Evolutionary conservation across 2,329 filamentous ascomycete species (phyloP).

Genomic region (Dactylellina sp.): DNA sequence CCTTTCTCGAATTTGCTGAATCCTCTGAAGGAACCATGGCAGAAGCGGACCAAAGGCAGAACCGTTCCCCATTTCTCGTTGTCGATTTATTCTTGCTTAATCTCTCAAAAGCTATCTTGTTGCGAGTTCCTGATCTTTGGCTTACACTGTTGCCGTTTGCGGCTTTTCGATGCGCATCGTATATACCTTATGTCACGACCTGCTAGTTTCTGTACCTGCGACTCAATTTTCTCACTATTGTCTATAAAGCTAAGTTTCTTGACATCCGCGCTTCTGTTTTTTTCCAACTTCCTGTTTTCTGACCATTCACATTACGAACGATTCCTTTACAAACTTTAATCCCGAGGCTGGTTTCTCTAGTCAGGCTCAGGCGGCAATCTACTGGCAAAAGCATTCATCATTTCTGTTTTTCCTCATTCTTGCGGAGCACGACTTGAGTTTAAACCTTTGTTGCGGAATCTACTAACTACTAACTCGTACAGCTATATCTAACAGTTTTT

Average conservation of each 20-base stretch:
- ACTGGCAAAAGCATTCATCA: constrained; percentile 43
- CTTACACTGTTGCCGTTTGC: constrained; percentile 24
- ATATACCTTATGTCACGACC: constrained; percentile 38
- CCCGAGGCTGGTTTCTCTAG: constrained; percentile 30
- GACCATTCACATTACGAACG: constrained; percentile 4
- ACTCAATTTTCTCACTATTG: constrained; percentile 6
- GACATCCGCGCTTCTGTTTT: neutral
- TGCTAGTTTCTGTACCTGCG: constrained; percentile 21
- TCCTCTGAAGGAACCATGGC: constrained; percentile 33
- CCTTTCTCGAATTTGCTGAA: constrained; percentile 17
- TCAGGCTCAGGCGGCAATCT: constrained; percentile 37
- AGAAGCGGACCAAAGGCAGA: constrained; percentile 31
- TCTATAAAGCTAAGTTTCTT: constrained; percentile 30
- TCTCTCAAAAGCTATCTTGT: constrained; percentile 49
- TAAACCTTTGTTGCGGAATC: constrained; percentile 2
- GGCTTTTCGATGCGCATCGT: constrained; percentile 25
- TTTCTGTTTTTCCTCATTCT: constrained; percentile 33
- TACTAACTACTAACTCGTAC: constrained; percentile 54
- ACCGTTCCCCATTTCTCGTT: constrained; percentile 12
- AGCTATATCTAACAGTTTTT: constrained; percentile 34
- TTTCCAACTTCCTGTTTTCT: constrained; percentile 7
- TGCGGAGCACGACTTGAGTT: constrained; percentile 35
- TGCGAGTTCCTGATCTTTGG: constrained; percentile 16
- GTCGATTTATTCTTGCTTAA: constrained; percentile 21
- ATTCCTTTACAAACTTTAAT: constrained; percentile 52